Percentiles rank a stretch among this genome's conserved stretches.
phyloP scores from a whole-genome alignment of 352 stramenopile genomes.

The Phytophthora podocarpi region DNA sequence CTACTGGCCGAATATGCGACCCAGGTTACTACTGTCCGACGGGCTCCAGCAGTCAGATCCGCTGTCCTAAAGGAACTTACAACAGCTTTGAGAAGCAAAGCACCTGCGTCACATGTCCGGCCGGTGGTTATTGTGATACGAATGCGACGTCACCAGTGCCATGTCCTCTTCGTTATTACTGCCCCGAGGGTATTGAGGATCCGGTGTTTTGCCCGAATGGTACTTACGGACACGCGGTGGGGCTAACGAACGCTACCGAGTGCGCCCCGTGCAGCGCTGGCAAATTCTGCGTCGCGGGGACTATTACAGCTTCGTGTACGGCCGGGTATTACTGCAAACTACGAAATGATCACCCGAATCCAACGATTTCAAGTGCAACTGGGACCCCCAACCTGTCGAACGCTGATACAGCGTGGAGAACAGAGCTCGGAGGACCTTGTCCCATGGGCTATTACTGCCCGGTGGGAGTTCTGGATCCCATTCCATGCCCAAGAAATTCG shows the following conservation, averaged over 20 bases:
- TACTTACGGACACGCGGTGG: slow-evolving; percentile 69
- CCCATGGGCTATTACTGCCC: slow-evolving; percentile 80
- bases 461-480: slow-evolving; percentile 67
- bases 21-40: slow-evolving; percentile 72
- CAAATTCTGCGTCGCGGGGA: slow-evolving; percentile 81
- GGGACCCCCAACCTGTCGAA: not conserved
- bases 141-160: slow-evolving; percentile 53
- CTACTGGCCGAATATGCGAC: slow-evolving; percentile 60
- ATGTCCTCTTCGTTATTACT: slow-evolving; percentile 78
- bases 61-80: slow-evolving; percentile 75
- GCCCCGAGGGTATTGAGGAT: slow-evolving; percentile 50
- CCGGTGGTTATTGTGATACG: slow-evolving; percentile 71
- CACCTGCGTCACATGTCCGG: slow-evolving; percentile 53
- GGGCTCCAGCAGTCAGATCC: slow-evolving; percentile 53
- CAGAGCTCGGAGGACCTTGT: slow-evolving; percentile 72
- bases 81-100: slow-evolving; percentile 59
- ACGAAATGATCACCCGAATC: slow-evolving; percentile 65
- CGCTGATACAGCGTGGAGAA: slow-evolving; percentile 26
- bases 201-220: slow-evolving; percentile 74
- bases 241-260: slow-evolving; percentile 46
- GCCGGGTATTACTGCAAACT: slow-evolving; percentile 88
- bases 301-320: slow-evolving; percentile 71
- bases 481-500: slow-evolving; percentile 65
- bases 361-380: slow-evolving; percentile 17
- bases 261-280: slow-evolving; percentile 75